Conservation (phyloP, 768 basidiomycete species). For the Mycena vulgaris region DNA sequence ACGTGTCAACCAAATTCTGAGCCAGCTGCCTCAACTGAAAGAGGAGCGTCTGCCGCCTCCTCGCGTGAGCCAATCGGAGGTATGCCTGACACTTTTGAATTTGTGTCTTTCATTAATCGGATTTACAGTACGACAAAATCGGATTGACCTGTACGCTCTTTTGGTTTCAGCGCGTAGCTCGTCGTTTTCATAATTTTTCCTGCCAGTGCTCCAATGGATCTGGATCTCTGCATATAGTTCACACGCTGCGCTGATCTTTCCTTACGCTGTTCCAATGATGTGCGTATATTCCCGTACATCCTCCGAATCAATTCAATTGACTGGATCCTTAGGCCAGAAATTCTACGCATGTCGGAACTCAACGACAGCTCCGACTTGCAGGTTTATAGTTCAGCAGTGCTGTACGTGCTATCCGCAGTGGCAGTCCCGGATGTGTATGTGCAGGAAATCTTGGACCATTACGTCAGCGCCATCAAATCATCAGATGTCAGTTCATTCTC, state of each 20-base stretch:
- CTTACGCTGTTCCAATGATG: conserved; percentile 85
- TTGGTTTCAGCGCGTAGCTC: background rate
- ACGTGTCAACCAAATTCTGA: conserved; percentile 70
- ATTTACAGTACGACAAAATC: conserved; percentile 85
- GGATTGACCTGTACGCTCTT: conserved; percentile 80
- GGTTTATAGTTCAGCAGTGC: conserved; percentile 82
- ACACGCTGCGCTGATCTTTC: conserved; percentile 82
- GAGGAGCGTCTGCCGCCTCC: conserved; percentile 87
- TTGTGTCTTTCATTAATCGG: conserved; percentile 16
- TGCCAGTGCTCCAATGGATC: conserved; percentile 83
- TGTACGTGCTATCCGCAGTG: conserved; percentile 87
- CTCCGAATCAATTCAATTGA: conserved; percentile 18
- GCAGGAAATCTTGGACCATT: conserved; percentile 70
- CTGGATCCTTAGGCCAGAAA: conserved; percentile 75
- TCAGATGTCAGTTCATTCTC: conserved; percentile 69
- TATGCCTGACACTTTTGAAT: conserved; percentile 42
- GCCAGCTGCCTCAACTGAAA: conserved; percentile 77
- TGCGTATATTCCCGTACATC: conserved; percentile 56
- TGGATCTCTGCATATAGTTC: conserved; percentile 84
- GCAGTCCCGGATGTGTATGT: conserved; percentile 80
- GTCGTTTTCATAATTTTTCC: conserved; percentile 37
- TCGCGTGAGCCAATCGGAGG: conserved; percentile 86
- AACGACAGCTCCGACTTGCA: conserved; percentile 90
- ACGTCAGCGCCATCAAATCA: conserved; percentile 81
- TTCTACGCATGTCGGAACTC: conserved; percentile 91